phyloP scores from a whole-genome alignment of 768 basidiomycete genomes.

The Tulasnella sp. region DNA sequence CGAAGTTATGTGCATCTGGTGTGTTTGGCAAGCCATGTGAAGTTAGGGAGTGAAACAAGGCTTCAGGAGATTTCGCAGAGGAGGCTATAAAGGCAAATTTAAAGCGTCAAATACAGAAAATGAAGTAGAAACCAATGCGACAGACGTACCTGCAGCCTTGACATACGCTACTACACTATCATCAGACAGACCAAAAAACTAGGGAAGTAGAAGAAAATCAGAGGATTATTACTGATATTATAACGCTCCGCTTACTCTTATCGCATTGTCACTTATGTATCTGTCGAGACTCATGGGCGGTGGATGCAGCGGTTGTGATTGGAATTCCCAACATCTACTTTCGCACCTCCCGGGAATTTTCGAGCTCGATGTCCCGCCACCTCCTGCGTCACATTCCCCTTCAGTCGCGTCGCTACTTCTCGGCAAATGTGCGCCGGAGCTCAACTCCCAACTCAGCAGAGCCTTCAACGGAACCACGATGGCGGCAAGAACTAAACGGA shows the following conservation, averaged over 20 bases:
- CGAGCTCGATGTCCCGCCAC: conserved; percentile 1
- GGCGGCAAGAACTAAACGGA: conserved; percentile 4
- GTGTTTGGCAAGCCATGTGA: conserved; percentile 71
- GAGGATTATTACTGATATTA: not conserved
- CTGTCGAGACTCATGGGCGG: conserved; percentile 17
- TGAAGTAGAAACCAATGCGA: not conserved
- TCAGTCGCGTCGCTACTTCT: not conserved
- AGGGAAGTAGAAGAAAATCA: conserved; percentile 1
- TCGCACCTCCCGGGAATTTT: conserved; percentile 6
- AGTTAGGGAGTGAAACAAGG: conserved; percentile 62
- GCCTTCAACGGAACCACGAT: not conserved
- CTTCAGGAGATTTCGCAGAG: conserved; percentile 67
- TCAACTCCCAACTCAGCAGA: not conserved
- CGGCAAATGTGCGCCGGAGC: not conserved
- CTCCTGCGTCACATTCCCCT: conserved; percentile 1
- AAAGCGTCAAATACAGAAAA: not conserved
- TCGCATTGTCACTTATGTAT: conserved; percentile 29
- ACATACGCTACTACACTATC: conserved; percentile 77
- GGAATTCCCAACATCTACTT: conserved; percentile 9
- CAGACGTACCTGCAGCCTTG: conserved; percentile 58
- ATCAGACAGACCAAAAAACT: conserved; percentile 81
- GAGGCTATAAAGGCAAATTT: conserved; percentile 39
- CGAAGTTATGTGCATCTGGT: conserved; percentile 67
- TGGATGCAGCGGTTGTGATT: conserved; percentile 9
- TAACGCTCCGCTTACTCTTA: conserved; percentile 21